A percentile compares a stretch with the other conserved stretches of the same genome.
phyloP scores from a whole-genome alignment of 2,329 filamentous ascomycete species.

The Lachnellula arida region DNA sequence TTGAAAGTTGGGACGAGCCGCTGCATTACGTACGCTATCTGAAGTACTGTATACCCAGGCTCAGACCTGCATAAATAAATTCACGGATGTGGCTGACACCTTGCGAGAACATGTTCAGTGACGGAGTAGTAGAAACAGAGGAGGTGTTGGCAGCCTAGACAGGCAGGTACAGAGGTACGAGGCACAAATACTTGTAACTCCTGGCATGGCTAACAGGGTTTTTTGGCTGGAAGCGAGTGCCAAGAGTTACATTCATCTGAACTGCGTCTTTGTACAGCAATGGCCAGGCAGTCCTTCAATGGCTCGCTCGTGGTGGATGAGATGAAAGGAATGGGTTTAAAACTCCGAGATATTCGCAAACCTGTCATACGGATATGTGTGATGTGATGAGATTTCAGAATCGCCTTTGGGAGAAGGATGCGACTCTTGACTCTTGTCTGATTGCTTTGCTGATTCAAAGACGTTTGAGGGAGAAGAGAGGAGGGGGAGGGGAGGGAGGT shows the following conservation, averaged over 20 bases:
- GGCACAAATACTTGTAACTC: too few species aligned
- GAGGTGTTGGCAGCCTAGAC: background rate
- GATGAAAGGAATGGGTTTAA: background rate
- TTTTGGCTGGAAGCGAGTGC: too few species aligned
- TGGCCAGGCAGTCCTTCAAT: background rate
- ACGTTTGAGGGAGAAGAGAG: too few species aligned
- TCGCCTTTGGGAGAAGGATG: background rate
- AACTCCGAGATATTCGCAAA: background rate
- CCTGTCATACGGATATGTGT: background rate
- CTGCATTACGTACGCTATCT: background rate
- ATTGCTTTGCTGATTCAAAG: background rate
- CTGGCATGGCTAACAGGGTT: too few species aligned
- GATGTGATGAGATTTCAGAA: background rate
- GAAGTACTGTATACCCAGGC: background rate
- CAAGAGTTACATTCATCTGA: background rate
- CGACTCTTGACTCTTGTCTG: background rate
- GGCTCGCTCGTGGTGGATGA: background rate
- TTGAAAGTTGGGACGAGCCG: background rate
- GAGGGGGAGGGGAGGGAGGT: background rate
- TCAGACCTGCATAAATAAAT: slow-evolving; percentile 9
- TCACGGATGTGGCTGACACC: background rate
- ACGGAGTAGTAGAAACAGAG: background rate
- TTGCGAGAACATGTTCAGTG: background rate
- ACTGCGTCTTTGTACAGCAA: background rate
- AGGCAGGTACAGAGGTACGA: too few species aligned